phyloP scores from a whole-genome alignment of 768 basidiomycete genomes.

The Rubroboletus pulcherrimus region DNA sequence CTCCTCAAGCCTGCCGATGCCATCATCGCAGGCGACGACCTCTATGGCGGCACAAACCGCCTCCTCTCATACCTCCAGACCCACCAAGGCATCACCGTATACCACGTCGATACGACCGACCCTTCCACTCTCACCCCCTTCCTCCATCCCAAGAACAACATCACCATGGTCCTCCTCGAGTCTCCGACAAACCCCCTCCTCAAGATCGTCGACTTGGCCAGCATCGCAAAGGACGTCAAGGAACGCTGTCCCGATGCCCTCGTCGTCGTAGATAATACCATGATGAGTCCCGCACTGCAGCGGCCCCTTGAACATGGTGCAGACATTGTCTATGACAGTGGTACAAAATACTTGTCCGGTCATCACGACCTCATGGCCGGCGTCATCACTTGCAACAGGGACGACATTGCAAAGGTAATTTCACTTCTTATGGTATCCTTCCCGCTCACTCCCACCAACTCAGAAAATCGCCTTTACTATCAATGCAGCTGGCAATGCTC shows the following conservation, averaged over 20 bases:
- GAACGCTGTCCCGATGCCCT: conserved; percentile 75
- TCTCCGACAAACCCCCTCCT: conserved; percentile 96
- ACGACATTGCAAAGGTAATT: conserved; percentile 79
- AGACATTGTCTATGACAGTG: conserved; percentile 97
- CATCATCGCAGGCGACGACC: conserved; percentile 93
- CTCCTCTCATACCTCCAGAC: conserved; percentile 84
- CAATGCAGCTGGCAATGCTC: conserved; percentile 90
- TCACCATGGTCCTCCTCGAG: conserved; percentile 94
- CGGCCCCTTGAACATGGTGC: conserved; percentile 93
- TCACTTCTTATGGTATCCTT: background rate
- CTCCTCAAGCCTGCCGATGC: conserved; percentile 94
- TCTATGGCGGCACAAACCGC: conserved; percentile 97
- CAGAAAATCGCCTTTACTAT: conserved; percentile 89
- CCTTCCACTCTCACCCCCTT: conserved; percentile 57
- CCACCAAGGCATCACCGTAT: conserved; percentile 84
- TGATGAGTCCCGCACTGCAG: conserved; percentile 99
- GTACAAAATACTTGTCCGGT: conserved; percentile 95
- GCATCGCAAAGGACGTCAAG: conserved; percentile 81
- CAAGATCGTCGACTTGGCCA: conserved; percentile 87
- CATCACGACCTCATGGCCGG: conserved; percentile 99
- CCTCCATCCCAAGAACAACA: conserved; percentile 63
- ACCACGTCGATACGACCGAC: conserved; percentile 91
- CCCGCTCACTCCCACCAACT: background rate
- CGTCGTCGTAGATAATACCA: conserved; percentile 94
- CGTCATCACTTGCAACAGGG: conserved; percentile 85